phyloP scores from a whole-genome alignment of 2,329 filamentous ascomycete species.

The Arthrobotrys pseudoclavata region DNA sequence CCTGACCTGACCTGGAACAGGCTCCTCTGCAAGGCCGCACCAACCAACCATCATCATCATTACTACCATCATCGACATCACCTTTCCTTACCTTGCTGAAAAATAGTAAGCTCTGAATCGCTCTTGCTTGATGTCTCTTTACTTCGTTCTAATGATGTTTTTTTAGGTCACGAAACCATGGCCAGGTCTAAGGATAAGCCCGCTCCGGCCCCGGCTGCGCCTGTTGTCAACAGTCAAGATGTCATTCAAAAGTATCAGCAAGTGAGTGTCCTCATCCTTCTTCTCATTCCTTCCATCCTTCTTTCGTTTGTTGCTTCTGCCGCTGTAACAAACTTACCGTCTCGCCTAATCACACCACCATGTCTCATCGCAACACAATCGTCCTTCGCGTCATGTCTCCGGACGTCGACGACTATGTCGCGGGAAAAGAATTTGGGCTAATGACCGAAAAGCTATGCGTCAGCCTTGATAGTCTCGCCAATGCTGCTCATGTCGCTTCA shows the following conservation, averaged over 20 bases:
- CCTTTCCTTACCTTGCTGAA: neutral
- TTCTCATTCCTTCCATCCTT: neutral
- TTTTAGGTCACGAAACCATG: constrained; percentile 15
- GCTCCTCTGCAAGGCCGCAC: neutral
- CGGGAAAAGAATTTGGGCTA: neutral
- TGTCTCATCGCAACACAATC: constrained; percentile 9
- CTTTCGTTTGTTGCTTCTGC: neutral
- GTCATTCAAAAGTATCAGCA: constrained; percentile 46
- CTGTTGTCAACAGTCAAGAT: constrained; percentile 27
- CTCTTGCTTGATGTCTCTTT: neutral
- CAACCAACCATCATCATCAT: neutral
- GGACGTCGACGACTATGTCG: neutral
- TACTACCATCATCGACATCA: neutral
- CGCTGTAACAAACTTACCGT: neutral
- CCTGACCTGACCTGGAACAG: neutral
- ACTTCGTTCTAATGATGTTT: neutral
- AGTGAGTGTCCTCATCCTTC: constrained; percentile 31
- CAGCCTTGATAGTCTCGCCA: constrained; percentile 51
- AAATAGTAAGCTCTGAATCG: neutral
- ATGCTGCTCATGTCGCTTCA: constrained; percentile 45
- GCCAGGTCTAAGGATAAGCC: constrained; percentile 53
- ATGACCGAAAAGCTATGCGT: constrained; percentile 35
- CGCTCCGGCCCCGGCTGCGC: constrained; percentile 36
- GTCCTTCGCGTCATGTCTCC: neutral
- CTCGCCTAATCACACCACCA: neutral